These are phyloP conservation scores for Trypethelium eluteriae DNA, from an alignment of 495 filamentous ascomycete species.

Conservation along the genomic window DNA sequence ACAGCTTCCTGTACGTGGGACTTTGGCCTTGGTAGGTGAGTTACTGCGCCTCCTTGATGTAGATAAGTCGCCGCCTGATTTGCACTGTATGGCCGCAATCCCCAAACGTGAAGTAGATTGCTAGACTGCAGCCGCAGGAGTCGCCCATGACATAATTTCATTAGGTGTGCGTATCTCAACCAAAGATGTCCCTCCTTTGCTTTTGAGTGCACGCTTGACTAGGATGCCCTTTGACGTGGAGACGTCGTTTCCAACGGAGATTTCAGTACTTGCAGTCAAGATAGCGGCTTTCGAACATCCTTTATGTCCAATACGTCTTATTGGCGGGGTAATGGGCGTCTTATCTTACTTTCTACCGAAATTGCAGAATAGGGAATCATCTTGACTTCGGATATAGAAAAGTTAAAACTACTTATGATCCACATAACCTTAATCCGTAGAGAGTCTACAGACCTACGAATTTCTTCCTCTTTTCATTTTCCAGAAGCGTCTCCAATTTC, in stretches of 20 bases:
- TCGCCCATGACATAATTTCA: constrained; percentile 9
- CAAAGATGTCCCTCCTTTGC: not conserved
- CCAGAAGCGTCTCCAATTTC: no score
- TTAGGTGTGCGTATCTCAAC: constrained; percentile 6
- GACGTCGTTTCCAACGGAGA: constrained; percentile 2
- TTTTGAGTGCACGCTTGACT: not conserved
- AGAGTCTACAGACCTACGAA: no score
- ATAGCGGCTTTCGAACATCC: constrained; percentile 4
- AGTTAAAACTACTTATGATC: no score
- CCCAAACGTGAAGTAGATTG: constrained; percentile 5
- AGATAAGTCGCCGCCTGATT: constrained; percentile 9
- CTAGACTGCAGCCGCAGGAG: constrained; percentile 3
- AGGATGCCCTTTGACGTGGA: constrained; percentile 9
- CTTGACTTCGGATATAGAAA: no score
- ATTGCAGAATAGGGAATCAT: no score
- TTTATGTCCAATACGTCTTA: constrained; percentile 4
- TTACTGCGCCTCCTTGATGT: not conserved
- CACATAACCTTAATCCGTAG: no score
- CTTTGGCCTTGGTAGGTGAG: not conserved
- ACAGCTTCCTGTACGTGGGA: not conserved
- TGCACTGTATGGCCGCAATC: not conserved
- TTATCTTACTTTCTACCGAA: no score
- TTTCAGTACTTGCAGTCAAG: constrained; percentile 8
- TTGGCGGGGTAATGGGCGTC: no score
- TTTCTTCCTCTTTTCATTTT: no score